Conservation (phyloP, 2,329 filamentous ascomycete species). For the Conoideocrella luteorostrata region DNA sequence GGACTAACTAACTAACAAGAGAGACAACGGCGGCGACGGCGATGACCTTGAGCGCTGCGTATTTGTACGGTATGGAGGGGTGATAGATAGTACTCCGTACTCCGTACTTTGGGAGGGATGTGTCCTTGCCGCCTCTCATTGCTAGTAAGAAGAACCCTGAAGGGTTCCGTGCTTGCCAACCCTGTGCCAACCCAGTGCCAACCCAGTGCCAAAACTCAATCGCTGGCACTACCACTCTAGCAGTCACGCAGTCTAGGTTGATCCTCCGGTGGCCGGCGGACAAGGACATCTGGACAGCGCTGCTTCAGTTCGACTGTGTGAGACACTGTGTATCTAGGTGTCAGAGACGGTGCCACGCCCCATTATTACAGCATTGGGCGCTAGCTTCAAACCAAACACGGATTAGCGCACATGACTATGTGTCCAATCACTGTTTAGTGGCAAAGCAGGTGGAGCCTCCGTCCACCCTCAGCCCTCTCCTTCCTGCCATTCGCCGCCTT, state of each 20-base stretch:
- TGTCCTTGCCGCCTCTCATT: too few species aligned
- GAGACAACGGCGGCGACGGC: too few species aligned
- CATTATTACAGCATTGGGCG: slow-evolving; percentile 23
- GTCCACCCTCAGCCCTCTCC: slow-evolving; percentile 5
- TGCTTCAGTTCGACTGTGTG: background rate
- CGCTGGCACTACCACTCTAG: background rate
- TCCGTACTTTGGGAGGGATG: background rate
- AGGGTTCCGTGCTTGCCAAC: background rate
- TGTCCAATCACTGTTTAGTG: slow-evolving; percentile 27
- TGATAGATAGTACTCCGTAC: too few species aligned
- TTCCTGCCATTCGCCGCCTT: slow-evolving; percentile 26
- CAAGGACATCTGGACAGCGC: background rate
- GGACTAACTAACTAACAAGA: too few species aligned
- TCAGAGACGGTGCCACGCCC: slow-evolving; percentile 12
- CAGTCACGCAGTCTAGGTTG: too few species aligned
- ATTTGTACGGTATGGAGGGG: too few species aligned
- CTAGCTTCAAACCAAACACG: background rate
- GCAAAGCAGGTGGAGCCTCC: slow-evolving; percentile 16
- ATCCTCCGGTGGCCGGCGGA: too few species aligned
- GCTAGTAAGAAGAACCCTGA: background rate
- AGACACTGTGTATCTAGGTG: slow-evolving; percentile 4
- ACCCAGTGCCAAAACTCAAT: background rate
- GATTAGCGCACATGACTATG: slow-evolving; percentile 15
- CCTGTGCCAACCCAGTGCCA: too few species aligned
- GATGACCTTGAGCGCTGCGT: too few species aligned